These are phyloP conservation scores for Lavandula angustifolia DNA, from an alignment of 257 asterid genomes.

Conservation along the genomic window DNA sequence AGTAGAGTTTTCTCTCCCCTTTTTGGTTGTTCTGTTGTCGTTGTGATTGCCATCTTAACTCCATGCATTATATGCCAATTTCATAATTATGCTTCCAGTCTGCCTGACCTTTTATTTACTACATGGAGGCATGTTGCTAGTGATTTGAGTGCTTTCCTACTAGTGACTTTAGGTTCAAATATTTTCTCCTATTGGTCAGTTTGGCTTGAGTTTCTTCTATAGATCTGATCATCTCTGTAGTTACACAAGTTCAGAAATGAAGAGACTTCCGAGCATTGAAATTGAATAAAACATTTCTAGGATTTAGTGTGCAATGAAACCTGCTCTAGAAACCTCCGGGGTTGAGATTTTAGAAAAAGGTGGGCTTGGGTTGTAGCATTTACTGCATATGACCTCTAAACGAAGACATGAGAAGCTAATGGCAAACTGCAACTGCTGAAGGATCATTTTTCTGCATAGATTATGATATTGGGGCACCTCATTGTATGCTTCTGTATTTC, in stretches of 20 bases:
- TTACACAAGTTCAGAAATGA: not conserved
- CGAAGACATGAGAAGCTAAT: not conserved
- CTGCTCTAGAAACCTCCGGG: too few relatives aligned
- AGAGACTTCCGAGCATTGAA: not conserved
- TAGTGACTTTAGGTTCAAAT: not conserved
- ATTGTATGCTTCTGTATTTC: slow-evolving; percentile 1
- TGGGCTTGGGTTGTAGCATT: not conserved
- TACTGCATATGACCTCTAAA: not conserved
- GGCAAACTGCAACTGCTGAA: not conserved
- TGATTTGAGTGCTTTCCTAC: slow-evolving; percentile 5
- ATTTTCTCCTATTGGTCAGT: not conserved
- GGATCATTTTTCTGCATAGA: not conserved
- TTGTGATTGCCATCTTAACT: slow-evolving; percentile 11
- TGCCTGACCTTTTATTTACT: not conserved
- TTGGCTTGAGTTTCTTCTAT: not conserved
- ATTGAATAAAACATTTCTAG: too few relatives aligned
- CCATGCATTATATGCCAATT: not conserved
- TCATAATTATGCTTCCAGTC: slow-evolving; percentile 1
- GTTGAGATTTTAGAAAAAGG: too few relatives aligned
- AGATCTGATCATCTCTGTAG: not conserved
- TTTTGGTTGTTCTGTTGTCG: slow-evolving; percentile 2
- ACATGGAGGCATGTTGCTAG: slow-evolving; percentile 16
- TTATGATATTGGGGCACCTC: too few relatives aligned
- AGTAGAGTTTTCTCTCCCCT: slow-evolving; percentile 17
- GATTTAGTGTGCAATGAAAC: too few relatives aligned